Conservation (phyloP, 2,329 filamentous ascomycete genomes). For the Lachnellula arida region DNA sequence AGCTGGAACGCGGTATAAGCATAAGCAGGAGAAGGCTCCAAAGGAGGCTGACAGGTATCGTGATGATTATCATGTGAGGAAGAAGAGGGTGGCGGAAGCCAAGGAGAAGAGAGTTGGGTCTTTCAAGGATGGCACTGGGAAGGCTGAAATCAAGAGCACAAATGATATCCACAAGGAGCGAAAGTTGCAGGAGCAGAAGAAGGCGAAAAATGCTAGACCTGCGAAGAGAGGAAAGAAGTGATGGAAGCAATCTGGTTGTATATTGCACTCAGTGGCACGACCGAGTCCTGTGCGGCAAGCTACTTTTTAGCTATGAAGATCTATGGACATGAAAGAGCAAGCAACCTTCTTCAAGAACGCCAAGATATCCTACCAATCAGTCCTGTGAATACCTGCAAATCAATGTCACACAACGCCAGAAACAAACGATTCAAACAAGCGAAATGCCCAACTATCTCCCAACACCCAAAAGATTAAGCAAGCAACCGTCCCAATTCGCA, state of each 20-base stretch:
- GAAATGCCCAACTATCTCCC: not conserved
- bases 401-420: not conserved
- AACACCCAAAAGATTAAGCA: not conserved
- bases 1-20: constrained; percentile 64
- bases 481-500: not conserved
- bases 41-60: constrained; percentile 91
- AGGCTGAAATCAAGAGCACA: constrained; percentile 72
- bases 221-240: constrained; percentile 48
- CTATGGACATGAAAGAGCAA: not conserved
- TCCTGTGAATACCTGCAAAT: not conserved
- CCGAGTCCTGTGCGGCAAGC: not conserved
- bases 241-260: not conserved
- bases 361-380: not conserved
- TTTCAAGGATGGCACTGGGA: constrained; percentile 69
- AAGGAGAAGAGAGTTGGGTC: constrained; percentile 76
- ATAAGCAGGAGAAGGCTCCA: constrained; percentile 81
- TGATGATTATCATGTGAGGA: constrained; percentile 84
- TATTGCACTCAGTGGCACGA: not conserved
- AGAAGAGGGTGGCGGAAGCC: constrained; percentile 83
- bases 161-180: constrained; percentile 84
- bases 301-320: not conserved
- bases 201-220: constrained; percentile 85
- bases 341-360: not conserved
- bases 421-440: not conserved
- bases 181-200: constrained; percentile 68